Evolutionary conservation across 176 grass and related monocot species (phyloP).

Genomic region (Poa annua): DNA sequence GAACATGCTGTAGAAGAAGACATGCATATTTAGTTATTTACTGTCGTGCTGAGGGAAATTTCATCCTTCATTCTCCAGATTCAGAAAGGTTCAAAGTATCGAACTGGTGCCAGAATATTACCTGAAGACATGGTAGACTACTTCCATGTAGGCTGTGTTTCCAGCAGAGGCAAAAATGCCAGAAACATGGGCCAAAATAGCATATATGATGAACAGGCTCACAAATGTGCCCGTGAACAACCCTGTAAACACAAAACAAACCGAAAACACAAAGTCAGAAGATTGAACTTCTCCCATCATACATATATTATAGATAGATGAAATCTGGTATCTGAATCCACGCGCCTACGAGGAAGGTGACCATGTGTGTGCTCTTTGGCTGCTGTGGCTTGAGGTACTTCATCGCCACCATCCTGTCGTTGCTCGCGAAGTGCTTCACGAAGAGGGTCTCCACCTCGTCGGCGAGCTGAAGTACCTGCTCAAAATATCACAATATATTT

Average conservation of each 20-base stretch:
- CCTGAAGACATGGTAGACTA: constrained; percentile 94
- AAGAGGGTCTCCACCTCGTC: constrained; percentile 93
- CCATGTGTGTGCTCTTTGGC: constrained; percentile 71
- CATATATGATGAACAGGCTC: constrained; percentile 80
- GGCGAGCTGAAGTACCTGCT: constrained; percentile 76
- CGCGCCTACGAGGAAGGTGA: constrained; percentile 88
- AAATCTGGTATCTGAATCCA: neutral
- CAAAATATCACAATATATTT: neutral
- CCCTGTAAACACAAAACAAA: constrained; percentile 49
- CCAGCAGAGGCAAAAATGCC: constrained; percentile 78
- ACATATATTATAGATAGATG: neutral
- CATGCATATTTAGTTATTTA: neutral
- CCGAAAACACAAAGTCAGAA: neutral
- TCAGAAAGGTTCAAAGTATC: neutral
- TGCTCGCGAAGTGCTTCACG: constrained; percentile 66
- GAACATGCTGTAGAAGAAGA: constrained; percentile 68
- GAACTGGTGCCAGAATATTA: neutral
- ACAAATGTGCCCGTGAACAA: constrained; percentile 91
- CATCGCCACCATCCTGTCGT: constrained; percentile 79
- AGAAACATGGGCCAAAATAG: constrained; percentile 71
- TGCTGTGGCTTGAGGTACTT: constrained; percentile 84
- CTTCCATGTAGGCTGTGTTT: constrained; percentile 72
- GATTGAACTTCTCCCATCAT: neutral
- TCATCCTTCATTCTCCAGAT: neutral
- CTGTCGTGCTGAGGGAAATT: neutral